Base-by-base conservation (phyloP, 192 early-diverging fungal genomes). In the Spinellus fusiger region DNA sequence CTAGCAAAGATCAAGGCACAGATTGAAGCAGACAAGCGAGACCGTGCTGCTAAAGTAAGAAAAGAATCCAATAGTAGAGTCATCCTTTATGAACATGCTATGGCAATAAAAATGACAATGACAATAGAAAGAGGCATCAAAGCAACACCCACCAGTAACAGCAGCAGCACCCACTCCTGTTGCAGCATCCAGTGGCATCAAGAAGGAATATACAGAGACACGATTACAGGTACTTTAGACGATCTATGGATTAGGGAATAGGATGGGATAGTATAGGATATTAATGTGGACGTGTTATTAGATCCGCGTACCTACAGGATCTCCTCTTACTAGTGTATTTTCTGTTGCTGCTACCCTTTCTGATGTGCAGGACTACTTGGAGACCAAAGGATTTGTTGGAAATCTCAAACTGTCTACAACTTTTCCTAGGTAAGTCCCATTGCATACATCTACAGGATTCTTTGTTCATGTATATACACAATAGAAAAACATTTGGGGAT, bases 11-110 rank as follows among this genome's bases (percentile, higher is more conserved):
- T 94, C 56, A 86, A 83, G 56, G 83, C 80, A 10, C 84, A 88
- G 64, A 89, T 94, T 64, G 92, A 93, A 63, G 75, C 71, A 16
- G 92, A 94, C 65, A 91, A 86, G 64, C 69, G 63, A 46, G 91
- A 92, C 34, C 57, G 92, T 10, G 74, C 77, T 0, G 78, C 83
- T 3, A 82, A 86, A 76, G 84, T 87, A 74, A 28, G 31, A 47
- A 27, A 49, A 50, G 26, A 51, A 64, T 56, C 52, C 31, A 31
- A 26, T 15, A 18, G 37, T 32, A 16, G 20, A 50, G 13, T 18
- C 28, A 26, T 20, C 65, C 31, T 35, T 49, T 13, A 57, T 40
- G 22, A 49, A 48, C n/a, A 47, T 28, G 38, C 27, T 35, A 54
- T 38, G 37, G 12, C n/a, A 22, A 64, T 52, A 12, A 28, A 22